Evolutionary conservation across 1,139 yeast genomes (phyloP), one percentile per base, ranked within the genome.

Genomic region (Spathaspora sp.): DNA sequence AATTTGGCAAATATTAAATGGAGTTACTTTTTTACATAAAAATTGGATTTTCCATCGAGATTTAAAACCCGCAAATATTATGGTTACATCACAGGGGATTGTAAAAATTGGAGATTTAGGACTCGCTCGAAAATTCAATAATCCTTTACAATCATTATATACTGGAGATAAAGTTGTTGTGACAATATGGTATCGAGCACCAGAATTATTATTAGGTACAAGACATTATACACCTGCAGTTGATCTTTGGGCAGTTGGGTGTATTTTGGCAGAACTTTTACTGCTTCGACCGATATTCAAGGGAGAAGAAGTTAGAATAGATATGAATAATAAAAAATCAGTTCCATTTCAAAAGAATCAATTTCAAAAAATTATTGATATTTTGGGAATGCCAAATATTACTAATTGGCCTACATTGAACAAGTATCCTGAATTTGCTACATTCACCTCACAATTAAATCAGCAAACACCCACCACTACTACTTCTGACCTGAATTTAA

Each of bases 181-280:
- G 8, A 93, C 99, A 0, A 93, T 93, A 50, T 93, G 99, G 99
- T 93, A 93, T 64, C 76, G 99, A 53, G 97, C 99, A 0, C 98
- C 99, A 0, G 99, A 93, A 62, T 71, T 93, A 40, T 70, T 93
- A 37, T 68, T 93, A 36, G 99, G 99, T 0, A 90, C 96, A 1
- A 72, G 97, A 42, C 97, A 93, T 67, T 93, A 93, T 61, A 87
- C 97, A 0, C 96, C 98, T 0, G 93, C 98, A 0, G 86, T 93
- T 40, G 98, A 93, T 65, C 65, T 89, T 44, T 93, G 99, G 99
- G 97, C 99, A 0, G 89, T 90, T 8, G 99, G 99, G 0, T 93
- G 99, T 64, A 93, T 95, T 8, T 75, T 93, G 54, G 99, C 97
- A 0, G 99, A 95, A 61, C 70, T 93, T 43, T 71, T 93, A 17